Evolutionary conservation across 305 asterid species (phyloP), one percentile per base, ranked within the genome.

Genomic region (Ajuga reptans): DNA sequence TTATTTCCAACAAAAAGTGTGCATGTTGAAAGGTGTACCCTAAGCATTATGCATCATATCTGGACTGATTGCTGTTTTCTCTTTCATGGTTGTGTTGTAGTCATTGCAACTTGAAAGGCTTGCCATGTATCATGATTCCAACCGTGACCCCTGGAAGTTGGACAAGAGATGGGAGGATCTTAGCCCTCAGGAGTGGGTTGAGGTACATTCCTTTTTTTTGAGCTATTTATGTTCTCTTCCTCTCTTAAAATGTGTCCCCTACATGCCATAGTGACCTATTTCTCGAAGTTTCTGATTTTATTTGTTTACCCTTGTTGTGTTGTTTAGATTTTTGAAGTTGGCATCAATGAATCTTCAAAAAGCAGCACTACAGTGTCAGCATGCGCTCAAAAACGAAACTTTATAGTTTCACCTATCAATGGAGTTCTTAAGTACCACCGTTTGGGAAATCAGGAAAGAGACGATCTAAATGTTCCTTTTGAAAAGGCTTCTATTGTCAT

Each of bases 101-200:
- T 91, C 96, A 63, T 72, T 93, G 88, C 95, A 89, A 79, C 99
- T 93, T 78, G 92, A 93, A 86, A 85, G 99, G 89, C 96, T 93
- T 79, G 96, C 99, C 33, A 72, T 87, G 83, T 93, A 93, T 84
- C 99, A 93, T 76, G 96, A 93, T 85, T 81, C 92, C 50, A 79
- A 87, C 77, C 83, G 87, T 64, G 93, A 82, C 74, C 95, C 95
- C 45, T 93, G 97, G 99, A 84, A 80, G 77, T 74, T 91, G 79
- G 89, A 86, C 77, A 91, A 93, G 84, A 84, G 80, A 77, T 93
- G 97, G 99, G 99, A 93, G 84, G 95, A 91, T 79, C 92, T 93
- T 77, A 83, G 78, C 80, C 99, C 99, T 66, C 78, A 81, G 72
- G 96, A 93, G 57, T 93, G 99, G 99, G 80, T 91, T 68, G 96